phyloP scores from a whole-genome alignment of 208 protist genomes.

The Spongospora subterranea region DNA sequence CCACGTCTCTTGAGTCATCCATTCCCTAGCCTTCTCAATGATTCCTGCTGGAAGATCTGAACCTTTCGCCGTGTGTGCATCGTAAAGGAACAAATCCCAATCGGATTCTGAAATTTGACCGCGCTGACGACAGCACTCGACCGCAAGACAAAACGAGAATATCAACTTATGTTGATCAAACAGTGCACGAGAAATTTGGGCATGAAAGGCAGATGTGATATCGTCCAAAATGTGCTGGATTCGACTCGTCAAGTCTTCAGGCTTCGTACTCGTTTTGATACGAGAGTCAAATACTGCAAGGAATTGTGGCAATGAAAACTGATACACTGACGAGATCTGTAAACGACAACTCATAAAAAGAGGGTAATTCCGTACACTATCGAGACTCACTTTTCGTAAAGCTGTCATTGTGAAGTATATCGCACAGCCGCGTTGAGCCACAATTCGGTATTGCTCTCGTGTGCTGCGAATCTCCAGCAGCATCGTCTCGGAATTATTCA shows the following conservation, averaged over 20 bases:
- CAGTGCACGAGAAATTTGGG: not conserved
- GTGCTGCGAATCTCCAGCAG: not conserved
- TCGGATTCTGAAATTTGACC: not conserved
- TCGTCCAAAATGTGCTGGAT: not conserved
- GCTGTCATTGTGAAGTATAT: not conserved
- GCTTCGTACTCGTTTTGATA: not conserved
- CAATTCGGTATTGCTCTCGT: not conserved
- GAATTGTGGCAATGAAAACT: not conserved
- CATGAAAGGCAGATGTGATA: not conserved
- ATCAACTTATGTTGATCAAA: not conserved
- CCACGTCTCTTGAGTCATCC: constrained; percentile 21
- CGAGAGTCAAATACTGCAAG: not conserved
- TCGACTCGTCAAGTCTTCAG: not conserved
- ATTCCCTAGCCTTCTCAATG: not conserved
- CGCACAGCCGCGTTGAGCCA: not conserved
- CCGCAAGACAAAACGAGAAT: not conserved
- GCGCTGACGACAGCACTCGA: not conserved
- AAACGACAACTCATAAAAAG: not conserved
- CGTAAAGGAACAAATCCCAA: not conserved
- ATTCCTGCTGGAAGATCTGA: constrained; percentile 18
- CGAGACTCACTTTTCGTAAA: not conserved
- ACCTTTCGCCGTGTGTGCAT: not conserved
- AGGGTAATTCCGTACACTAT: not conserved
- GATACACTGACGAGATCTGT: constrained; percentile 7
- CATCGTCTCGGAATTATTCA: not conserved